These are phyloP conservation scores for Erysimum pusillum DNA, from an alignment of 441 rosid genomes.

Conservation along the genomic window DNA sequence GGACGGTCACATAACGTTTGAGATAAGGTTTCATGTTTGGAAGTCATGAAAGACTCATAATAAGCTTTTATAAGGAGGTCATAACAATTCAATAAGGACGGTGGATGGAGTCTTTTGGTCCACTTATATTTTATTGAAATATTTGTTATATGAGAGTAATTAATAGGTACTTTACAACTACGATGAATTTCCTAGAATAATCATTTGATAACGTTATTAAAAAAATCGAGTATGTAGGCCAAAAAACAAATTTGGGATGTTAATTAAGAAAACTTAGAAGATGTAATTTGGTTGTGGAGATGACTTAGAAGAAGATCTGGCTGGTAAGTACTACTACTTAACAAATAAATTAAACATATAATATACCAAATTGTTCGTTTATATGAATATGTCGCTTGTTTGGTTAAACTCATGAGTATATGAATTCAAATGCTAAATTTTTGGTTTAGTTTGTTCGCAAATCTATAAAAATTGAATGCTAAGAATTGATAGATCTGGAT, in stretches of 20 bases:
- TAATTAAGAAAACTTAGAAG: background rate
- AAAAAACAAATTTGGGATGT: background rate
- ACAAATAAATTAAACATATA: background rate
- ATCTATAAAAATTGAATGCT: too few species aligned
- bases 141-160: background rate
- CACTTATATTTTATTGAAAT: background rate
- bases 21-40: constrained; percentile 3
- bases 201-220: background rate
- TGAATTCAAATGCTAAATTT: too few species aligned
- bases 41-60: background rate
- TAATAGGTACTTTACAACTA: background rate
- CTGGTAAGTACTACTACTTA: too few species aligned
- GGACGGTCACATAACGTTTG: background rate
- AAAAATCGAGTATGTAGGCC: background rate
- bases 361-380: too few species aligned
- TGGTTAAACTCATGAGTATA: too few species aligned
- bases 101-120: background rate
- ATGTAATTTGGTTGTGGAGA: background rate
- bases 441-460: too few species aligned
- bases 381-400: too few species aligned
- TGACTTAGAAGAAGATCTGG: too few species aligned
- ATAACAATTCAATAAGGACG: constrained; percentile 8
- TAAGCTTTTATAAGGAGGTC: background rate
- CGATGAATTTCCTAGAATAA: background rate
- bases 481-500: too few species aligned